Conservation (phyloP, 2,329 filamentous ascomycete species). For the Phaeosphaeriaceae sp. region DNA sequence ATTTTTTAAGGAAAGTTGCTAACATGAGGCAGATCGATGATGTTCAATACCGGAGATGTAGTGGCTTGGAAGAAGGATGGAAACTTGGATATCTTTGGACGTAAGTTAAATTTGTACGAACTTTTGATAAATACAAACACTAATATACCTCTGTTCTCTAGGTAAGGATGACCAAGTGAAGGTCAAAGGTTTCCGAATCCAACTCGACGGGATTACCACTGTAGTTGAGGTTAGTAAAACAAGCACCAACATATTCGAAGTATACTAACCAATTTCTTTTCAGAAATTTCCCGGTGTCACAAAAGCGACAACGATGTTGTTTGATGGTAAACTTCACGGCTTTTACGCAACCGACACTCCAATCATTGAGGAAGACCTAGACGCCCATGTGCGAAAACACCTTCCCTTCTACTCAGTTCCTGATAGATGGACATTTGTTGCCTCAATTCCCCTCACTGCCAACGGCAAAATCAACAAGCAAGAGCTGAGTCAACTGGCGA, state of each 20-base stretch:
- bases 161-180: conserved; percentile 66
- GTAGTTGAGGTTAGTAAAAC: conserved; percentile 27
- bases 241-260: neutral
- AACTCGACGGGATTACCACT: conserved; percentile 63
- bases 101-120: conserved; percentile 27
- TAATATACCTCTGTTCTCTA: no score
- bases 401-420: conserved; percentile 65
- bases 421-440: conserved; percentile 52
- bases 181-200: conserved; percentile 67
- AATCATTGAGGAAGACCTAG: conserved; percentile 43
- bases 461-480: conserved; percentile 66
- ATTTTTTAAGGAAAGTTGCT: neutral
- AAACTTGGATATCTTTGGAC: conserved; percentile 61
- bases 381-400: conserved; percentile 49
- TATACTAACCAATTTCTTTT: conserved; percentile 3
- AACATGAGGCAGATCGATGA: conserved; percentile 42
- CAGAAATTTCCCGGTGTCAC: conserved; percentile 54
- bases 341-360: conserved; percentile 55
- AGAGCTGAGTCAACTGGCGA: conserved; percentile 46
- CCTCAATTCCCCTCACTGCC: conserved; percentile 57
- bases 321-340: conserved; percentile 58
- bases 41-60: conserved; percentile 68
- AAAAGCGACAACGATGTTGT: conserved; percentile 57
- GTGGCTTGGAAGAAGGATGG: conserved; percentile 62
- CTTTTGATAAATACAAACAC: no score